Percentiles rank a stretch among this genome's conserved stretches.
Evolutionary conservation across 805 yeast species (phyloP).

Genomic region (Metschnikowia hibisci): DNA sequence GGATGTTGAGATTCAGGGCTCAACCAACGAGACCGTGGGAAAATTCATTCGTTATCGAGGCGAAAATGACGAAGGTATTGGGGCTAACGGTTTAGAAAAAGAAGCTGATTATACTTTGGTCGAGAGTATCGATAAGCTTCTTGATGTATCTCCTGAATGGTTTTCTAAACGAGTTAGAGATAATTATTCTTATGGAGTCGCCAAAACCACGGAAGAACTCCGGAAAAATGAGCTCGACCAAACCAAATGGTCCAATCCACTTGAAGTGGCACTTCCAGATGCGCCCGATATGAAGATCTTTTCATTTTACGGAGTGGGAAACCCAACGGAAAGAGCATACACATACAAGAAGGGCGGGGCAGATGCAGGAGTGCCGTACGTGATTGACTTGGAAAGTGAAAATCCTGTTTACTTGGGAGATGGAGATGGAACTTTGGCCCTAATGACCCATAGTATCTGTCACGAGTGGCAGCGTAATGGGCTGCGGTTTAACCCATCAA

Average conservation of each 20-base stretch:
- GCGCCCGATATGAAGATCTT: slow-evolving; percentile 90
- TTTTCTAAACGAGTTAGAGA: slow-evolving; percentile 58
- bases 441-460: slow-evolving; percentile 84
- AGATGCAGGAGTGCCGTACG: slow-evolving; percentile 53
- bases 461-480: slow-evolving; percentile 78
- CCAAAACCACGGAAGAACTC: slow-evolving; percentile 58
- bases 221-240: slow-evolving; percentile 62
- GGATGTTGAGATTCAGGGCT: slow-evolving; percentile 19
- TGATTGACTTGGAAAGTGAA: slow-evolving; percentile 62
- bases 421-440: slow-evolving; percentile 94
- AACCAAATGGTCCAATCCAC: slow-evolving; percentile 88
- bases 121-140: slow-evolving; percentile 63
- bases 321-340: slow-evolving; percentile 93
- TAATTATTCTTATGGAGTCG: slow-evolving; percentile 77
- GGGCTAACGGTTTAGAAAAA: slow-evolving; percentile 23
- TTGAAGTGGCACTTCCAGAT: slow-evolving; percentile 85
- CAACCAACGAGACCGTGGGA: slow-evolving; percentile 53
- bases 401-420: slow-evolving; percentile 77
- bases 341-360: slow-evolving; percentile 65
- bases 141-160: slow-evolving; percentile 73
- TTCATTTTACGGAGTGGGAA: slow-evolving; percentile 95
- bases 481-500: slow-evolving; percentile 77
- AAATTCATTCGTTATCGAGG: slow-evolving; percentile 62
- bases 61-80: background rate
- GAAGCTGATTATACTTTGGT: slow-evolving; percentile 55